A percentile compares a stretch with the other conserved stretches of the same genome.
Evolutionary conservation across 257 asterid species (phyloP).

Genomic region (Echites panduratus): DNA sequence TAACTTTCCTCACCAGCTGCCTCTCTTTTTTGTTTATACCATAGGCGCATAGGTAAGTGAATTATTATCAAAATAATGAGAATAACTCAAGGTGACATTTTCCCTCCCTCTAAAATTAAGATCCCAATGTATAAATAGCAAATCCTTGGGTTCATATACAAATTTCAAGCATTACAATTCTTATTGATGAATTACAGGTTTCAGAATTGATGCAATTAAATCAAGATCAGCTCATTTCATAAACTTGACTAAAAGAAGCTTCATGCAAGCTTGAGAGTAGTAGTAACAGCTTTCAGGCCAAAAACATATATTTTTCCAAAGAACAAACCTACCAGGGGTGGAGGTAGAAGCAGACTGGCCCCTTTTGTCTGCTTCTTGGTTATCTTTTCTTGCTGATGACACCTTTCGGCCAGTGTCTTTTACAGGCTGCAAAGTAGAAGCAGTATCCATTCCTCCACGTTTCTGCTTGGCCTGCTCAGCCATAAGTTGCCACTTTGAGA

Average conservation of each 20-base stretch:
- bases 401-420: slow-evolving; percentile 44
- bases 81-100: too few species aligned
- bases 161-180: too few species aligned
- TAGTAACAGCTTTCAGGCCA: background rate
- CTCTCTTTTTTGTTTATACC: too few species aligned
- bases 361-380: slow-evolving; percentile 62
- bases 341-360: slow-evolving; percentile 41
- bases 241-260: background rate
- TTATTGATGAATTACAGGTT: too few species aligned
- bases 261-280: background rate
- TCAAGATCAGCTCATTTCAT: too few species aligned
- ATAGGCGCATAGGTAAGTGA: too few species aligned
- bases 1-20: too few species aligned
- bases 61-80: too few species aligned
- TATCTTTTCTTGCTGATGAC: slow-evolving; percentile 43
- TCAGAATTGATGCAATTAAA: too few species aligned
- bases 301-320: background rate
- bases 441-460: slow-evolving; percentile 64
- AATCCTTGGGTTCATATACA: too few species aligned
- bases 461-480: slow-evolving; percentile 80
- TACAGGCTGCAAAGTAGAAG: slow-evolving; percentile 50
- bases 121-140: too few species aligned
- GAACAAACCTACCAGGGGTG: slow-evolving; percentile 49
- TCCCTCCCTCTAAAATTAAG: too few species aligned
- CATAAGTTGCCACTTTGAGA: slow-evolving; percentile 91